Percentiles rank a stretch among this genome's conserved stretches.
These are phyloP conservation scores for Termitomyces sp. DNA, from an alignment of 768 basidiomycete species.

Conservation along the genomic window DNA sequence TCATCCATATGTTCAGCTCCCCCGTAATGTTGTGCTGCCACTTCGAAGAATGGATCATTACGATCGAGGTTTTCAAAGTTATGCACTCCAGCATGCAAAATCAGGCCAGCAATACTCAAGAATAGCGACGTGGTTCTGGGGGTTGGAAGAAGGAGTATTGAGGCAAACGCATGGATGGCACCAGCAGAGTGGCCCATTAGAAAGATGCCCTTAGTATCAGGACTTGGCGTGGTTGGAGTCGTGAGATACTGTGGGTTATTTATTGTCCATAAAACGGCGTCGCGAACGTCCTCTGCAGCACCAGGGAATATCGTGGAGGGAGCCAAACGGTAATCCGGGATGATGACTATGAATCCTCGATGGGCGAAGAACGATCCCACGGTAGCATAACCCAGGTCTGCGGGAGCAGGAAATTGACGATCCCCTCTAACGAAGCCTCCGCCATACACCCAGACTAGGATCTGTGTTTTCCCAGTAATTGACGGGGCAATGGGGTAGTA, in stretches of 20 bases:
- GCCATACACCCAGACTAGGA: slow-evolving; percentile 64
- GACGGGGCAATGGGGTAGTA: slow-evolving; percentile 45
- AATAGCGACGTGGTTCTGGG: slow-evolving; percentile 20
- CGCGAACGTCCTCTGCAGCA: slow-evolving; percentile 50
- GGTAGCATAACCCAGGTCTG: slow-evolving; percentile 48
- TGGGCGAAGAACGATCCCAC: slow-evolving; percentile 58
- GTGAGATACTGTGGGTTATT: slow-evolving; percentile 26
- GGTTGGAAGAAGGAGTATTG: slow-evolving; percentile 34
- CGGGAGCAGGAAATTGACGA: slow-evolving; percentile 39
- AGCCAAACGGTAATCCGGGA: slow-evolving; percentile 64
- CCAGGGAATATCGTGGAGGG: slow-evolving; percentile 53
- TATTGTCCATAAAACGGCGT: slow-evolving; percentile 52
- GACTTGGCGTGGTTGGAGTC: slow-evolving; percentile 21
- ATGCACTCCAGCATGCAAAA: slow-evolving; percentile 44
- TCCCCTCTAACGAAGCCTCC: slow-evolving; percentile 54
- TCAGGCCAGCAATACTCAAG: slow-evolving; percentile 34
- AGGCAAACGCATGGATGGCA: slow-evolving; percentile 40
- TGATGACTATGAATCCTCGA: slow-evolving; percentile 54
- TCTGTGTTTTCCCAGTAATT: slow-evolving; percentile 27
- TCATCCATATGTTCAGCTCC: slow-evolving; percentile 27
- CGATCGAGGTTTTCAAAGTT: slow-evolving; percentile 21
- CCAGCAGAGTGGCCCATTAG: slow-evolving; percentile 63
- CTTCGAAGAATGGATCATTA: slow-evolving; percentile 18
- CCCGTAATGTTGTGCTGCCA: slow-evolving; percentile 34
- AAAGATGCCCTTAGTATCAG: slow-evolving; percentile 38